Conservation (phyloP, 2,329 filamentous ascomycete species). For the Paramyrothecium roridum region DNA sequence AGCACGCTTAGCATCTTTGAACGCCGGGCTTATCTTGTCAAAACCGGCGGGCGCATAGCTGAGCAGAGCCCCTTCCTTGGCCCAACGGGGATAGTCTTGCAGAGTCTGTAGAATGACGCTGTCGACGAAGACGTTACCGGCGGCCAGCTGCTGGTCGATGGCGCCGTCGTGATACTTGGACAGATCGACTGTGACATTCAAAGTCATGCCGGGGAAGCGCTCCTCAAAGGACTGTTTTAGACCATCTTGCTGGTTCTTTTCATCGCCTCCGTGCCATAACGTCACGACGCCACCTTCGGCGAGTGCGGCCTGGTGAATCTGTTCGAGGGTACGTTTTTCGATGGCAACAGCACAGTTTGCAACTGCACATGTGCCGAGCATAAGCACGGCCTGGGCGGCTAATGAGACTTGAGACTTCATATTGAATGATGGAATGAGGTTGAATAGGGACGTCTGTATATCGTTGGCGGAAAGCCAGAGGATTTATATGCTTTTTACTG, state of each 20-base stretch:
- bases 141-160: slow-evolving; percentile 42
- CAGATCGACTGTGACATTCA: slow-evolving; percentile 52
- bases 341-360: background rate
- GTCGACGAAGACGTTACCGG: slow-evolving; percentile 37
- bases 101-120: slow-evolving; percentile 42
- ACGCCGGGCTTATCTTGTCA: slow-evolving; percentile 30
- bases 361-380: no score
- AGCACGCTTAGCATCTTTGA: slow-evolving; percentile 36
- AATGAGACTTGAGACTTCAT: no score
- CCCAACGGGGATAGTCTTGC: slow-evolving; percentile 46
- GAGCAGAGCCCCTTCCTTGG: slow-evolving; percentile 36
- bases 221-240: slow-evolving; percentile 41
- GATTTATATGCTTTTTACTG: no score
- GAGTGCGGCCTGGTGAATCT: slow-evolving; percentile 47
- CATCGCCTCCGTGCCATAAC: slow-evolving; percentile 47
- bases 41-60: slow-evolving; percentile 42
- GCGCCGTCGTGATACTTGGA: slow-evolving; percentile 51
- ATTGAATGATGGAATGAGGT: no score
- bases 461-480: no score
- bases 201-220: slow-evolving; percentile 44
- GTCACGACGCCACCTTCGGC: slow-evolving; percentile 43
- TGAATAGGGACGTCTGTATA: no score
- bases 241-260: slow-evolving; percentile 31
- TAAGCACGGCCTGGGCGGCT: no score
- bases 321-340: slow-evolving; percentile 44